phyloP scores from a whole-genome alignment of 495 filamentous ascomycete species.

The Talaromyces thailandensis region DNA sequence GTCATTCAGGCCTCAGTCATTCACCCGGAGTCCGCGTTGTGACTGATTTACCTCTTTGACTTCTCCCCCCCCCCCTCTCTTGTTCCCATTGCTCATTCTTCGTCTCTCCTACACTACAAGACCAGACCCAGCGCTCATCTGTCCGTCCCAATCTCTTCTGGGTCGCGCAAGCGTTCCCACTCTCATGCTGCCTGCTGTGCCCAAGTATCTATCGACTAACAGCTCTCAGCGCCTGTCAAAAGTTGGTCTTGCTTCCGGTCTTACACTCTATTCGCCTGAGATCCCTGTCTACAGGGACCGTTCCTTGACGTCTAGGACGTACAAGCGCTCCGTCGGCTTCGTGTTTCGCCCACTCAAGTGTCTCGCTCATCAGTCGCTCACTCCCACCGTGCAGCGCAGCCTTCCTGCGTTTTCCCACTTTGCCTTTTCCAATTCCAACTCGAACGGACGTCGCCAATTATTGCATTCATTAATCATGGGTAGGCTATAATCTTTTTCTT shows the following conservation, averaged over 20 bases:
- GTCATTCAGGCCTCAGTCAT: not conserved
- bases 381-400: slow-evolving; percentile 7
- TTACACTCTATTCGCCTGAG: slow-evolving; percentile 3
- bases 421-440: slow-evolving; percentile 8
- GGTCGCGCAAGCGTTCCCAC: slow-evolving; percentile 1
- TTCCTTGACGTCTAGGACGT: slow-evolving; percentile 7
- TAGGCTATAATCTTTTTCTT: slow-evolving; percentile 12
- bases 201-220: not conserved
- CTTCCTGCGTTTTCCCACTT: slow-evolving; percentile 7
- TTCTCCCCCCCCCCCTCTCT: not conserved
- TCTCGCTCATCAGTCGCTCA: slow-evolving; percentile 4
- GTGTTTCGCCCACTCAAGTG: slow-evolving; percentile 4
- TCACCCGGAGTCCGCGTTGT: not conserved
- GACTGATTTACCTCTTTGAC: not conserved
- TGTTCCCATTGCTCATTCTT: not conserved
- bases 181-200: not conserved
- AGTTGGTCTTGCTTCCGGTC: not conserved
- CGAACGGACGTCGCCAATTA: slow-evolving; percentile 7
- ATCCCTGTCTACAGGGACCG: slow-evolving; percentile 4
- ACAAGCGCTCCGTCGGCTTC: slow-evolving; percentile 6
- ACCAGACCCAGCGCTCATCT: not conserved
- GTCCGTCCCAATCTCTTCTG: not conserved
- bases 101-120: not conserved
- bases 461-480: slow-evolving; percentile 16
- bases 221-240: slow-evolving; percentile 1